Evolutionary conservation across 2,329 filamentous ascomycete species (phyloP).

Genomic region (Colletotrichum musicola): DNA sequence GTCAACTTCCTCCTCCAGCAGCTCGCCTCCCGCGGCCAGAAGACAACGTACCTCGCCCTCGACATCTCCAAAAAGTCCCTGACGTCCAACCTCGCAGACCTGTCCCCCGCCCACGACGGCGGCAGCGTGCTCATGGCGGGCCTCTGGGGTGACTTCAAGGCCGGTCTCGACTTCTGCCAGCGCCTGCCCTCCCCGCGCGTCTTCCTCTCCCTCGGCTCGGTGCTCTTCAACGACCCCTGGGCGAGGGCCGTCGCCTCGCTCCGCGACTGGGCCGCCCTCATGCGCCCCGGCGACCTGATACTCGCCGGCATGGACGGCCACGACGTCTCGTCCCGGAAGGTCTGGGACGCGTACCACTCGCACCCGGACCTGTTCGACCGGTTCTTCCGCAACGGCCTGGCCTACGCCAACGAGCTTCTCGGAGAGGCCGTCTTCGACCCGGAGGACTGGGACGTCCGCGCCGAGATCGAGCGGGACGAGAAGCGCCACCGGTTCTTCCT

Average conservation of each 20-base stretch:
- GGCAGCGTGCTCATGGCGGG: slow-evolving; percentile 50
- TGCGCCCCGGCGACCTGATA: slow-evolving; percentile 51
- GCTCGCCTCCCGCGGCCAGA: slow-evolving; percentile 48
- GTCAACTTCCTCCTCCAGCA: slow-evolving; percentile 52
- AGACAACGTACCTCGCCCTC: slow-evolving; percentile 53
- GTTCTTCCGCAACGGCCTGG: slow-evolving; percentile 56
- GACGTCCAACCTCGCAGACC: slow-evolving; percentile 49
- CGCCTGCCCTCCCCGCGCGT: slow-evolving; percentile 19
- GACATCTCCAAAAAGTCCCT: slow-evolving; percentile 55
- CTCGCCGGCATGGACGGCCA: slow-evolving; percentile 59
- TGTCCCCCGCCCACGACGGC: slow-evolving; percentile 47
- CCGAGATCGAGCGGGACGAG: slow-evolving; percentile 51
- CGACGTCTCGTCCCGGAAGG: slow-evolving; percentile 50
- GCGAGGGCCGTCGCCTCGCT: slow-evolving; percentile 50
- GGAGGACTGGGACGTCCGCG: slow-evolving; percentile 54
- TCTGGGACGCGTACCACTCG: slow-evolving; percentile 56
- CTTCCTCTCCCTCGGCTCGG: slow-evolving; percentile 52
- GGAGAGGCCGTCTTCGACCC: slow-evolving; percentile 51
- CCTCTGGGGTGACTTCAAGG: slow-evolving; percentile 55
- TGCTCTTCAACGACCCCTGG: slow-evolving; percentile 57
- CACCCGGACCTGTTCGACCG: slow-evolving; percentile 49
- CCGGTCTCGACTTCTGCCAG: slow-evolving; percentile 49
- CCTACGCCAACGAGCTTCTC: slow-evolving; percentile 51
- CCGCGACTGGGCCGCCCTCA: slow-evolving; percentile 51
- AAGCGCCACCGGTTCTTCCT: slow-evolving; percentile 57